Conservation (phyloP, 2,329 filamentous ascomycete species). For the Allantophomopsis cytisporea region DNA sequence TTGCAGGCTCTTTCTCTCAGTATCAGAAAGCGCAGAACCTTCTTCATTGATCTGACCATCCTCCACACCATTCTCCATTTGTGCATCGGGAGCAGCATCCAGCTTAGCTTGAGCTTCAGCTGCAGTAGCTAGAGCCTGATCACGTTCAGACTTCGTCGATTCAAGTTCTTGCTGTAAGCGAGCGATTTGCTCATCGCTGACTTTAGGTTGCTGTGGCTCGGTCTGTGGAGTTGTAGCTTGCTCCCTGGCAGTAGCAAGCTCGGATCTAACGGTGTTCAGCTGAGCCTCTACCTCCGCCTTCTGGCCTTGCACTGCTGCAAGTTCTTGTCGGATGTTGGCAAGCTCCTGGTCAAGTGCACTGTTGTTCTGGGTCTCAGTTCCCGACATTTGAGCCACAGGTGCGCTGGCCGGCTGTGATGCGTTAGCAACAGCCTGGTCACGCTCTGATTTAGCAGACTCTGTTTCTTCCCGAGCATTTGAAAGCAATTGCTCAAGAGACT, state of each 20-base stretch:
- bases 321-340: slow-evolving; percentile 37
- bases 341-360: slow-evolving; percentile 35
- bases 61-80: slow-evolving; percentile 40
- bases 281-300: slow-evolving; percentile 56
- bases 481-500: slow-evolving; percentile 20
- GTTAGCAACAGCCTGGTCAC: slow-evolving; percentile 26
- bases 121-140: slow-evolving; percentile 23
- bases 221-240: slow-evolving; percentile 39
- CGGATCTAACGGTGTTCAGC: slow-evolving; percentile 35
- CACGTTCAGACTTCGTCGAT: slow-evolving; percentile 46
- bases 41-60: slow-evolving; percentile 17
- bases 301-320: slow-evolving; percentile 52
- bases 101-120: slow-evolving; percentile 13
- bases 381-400: slow-evolving; percentile 11
- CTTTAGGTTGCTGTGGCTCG: slow-evolving; percentile 29
- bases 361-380: slow-evolving; percentile 32
- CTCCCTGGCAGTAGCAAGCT: slow-evolving; percentile 46
- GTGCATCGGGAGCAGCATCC: slow-evolving; percentile 31
- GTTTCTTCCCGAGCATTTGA: slow-evolving; percentile 22
- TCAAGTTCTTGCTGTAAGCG: slow-evolving; percentile 44
- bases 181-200: slow-evolving; percentile 33
- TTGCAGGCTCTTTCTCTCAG: slow-evolving; percentile 47
- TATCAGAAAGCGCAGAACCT: slow-evolving; percentile 29
- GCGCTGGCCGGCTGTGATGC: slow-evolving; percentile 10
- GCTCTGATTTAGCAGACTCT: slow-evolving; percentile 24